phyloP scores from a whole-genome alignment of 768 basidiomycete species.

The Mycena filopes region DNA sequence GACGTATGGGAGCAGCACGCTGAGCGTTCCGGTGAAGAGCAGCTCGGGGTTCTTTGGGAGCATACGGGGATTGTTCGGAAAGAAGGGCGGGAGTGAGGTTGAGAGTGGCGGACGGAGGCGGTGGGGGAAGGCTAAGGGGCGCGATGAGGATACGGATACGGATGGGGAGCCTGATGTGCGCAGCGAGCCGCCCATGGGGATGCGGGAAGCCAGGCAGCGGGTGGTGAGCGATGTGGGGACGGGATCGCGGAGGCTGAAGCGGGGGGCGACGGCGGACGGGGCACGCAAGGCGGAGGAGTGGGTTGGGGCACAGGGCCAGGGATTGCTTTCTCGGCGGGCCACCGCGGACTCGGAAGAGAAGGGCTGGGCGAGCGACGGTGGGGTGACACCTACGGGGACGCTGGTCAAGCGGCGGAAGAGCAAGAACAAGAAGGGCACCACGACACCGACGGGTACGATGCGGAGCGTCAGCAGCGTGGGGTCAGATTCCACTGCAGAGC shows the following conservation, averaged over 20 bases:
- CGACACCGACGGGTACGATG: background rate
- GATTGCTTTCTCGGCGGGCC: constrained; percentile 8
- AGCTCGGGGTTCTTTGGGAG: constrained; percentile 54
- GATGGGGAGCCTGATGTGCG: constrained; percentile 27
- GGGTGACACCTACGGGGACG: background rate
- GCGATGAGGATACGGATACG: constrained; percentile 36
- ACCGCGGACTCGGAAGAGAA: constrained; percentile 22
- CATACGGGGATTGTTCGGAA: constrained; percentile 56
- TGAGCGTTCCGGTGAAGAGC: constrained; percentile 32
- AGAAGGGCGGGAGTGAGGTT: constrained; percentile 25
- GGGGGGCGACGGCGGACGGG: constrained; percentile 10
- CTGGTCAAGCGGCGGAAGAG: constrained; percentile 27
- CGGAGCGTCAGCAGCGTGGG: constrained; percentile 21
- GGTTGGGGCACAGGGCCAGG: constrained; percentile 36
- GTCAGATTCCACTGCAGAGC: constrained; percentile 27
- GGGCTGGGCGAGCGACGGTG: constrained; percentile 29
- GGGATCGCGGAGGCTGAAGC: constrained; percentile 11
- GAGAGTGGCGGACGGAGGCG: constrained; percentile 5
- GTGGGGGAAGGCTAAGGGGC: constrained; percentile 34
- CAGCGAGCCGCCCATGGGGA: constrained; percentile 30
- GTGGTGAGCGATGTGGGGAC: constrained; percentile 39
- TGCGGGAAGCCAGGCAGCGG: constrained; percentile 19
- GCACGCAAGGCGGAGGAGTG: constrained; percentile 35
- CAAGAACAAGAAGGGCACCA: constrained; percentile 21
- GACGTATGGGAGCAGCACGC: constrained; percentile 27